A percentile compares a stretch with the other conserved stretches of the same genome.
These are phyloP conservation scores for Ilyonectria sp. DNA, from an alignment of 2,329 filamentous ascomycete species.

Conservation along the genomic window DNA sequence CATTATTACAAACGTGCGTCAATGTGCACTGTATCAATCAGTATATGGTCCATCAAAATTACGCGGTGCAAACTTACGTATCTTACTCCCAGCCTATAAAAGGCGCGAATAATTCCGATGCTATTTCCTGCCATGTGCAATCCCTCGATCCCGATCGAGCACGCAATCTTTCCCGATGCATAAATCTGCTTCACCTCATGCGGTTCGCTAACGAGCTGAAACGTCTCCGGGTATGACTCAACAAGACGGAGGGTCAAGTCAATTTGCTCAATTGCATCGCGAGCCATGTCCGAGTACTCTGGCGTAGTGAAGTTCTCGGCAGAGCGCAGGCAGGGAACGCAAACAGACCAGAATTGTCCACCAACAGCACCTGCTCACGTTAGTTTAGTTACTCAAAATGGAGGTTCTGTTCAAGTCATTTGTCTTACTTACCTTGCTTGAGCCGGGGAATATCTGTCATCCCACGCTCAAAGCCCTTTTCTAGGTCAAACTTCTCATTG, in stretches of 20 bases:
- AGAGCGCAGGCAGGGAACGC: conserved; percentile 47
- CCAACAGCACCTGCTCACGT: conserved; percentile 42
- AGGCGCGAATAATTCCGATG: conserved; percentile 51
- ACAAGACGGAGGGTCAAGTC: conserved; percentile 46
- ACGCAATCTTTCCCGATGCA: conserved; percentile 50
- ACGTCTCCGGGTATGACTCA: conserved; percentile 42
- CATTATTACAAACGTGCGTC: conserved; percentile 48
- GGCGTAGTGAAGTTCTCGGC: conserved; percentile 44
- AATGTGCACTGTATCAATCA: conserved; percentile 36
- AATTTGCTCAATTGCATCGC: conserved; percentile 32
- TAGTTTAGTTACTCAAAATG: background rate
- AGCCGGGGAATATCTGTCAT: conserved; percentile 51
- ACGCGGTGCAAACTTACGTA: conserved; percentile 44
- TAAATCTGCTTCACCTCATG: conserved; percentile 49
- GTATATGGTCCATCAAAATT: too few species aligned
- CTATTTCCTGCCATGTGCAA: conserved; percentile 53
- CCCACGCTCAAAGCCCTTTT: conserved; percentile 50
- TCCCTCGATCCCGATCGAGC: conserved; percentile 55
- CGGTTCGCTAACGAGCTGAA: conserved; percentile 45
- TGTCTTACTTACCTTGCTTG: conserved; percentile 28
- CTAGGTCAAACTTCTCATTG: conserved; percentile 52
- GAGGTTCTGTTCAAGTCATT: too few species aligned
- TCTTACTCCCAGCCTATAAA: conserved; percentile 50
- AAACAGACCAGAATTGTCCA: conserved; percentile 51
- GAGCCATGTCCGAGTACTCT: conserved; percentile 42